A percentile compares a stretch with the other conserved stretches of the same genome.
These are phyloP conservation scores for Podila clonocystis DNA, from an alignment of 192 early-diverging fungal species.

Conservation along the genomic window DNA sequence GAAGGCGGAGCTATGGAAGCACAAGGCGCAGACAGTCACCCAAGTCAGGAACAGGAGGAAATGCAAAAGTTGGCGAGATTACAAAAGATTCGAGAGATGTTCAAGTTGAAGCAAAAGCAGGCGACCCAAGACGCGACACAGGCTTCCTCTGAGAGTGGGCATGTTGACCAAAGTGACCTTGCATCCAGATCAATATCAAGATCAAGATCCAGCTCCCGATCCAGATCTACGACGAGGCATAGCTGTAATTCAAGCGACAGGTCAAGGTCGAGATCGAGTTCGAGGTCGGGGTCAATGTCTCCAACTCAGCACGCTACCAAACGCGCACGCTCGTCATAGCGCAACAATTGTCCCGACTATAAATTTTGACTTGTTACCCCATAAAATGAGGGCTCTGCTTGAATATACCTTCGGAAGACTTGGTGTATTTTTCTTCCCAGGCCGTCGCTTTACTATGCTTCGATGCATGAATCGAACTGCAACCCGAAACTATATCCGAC, in stretches of 20 bases:
- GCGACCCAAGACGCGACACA: background rate
- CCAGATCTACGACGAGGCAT: conserved; percentile 1
- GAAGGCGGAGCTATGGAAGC: too few relatives aligned
- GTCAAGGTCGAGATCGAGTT: conserved; percentile 18
- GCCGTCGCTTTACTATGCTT: too few relatives aligned
- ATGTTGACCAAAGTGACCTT: background rate
- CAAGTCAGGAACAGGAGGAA: background rate
- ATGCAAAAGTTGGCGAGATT: conserved; percentile 32
- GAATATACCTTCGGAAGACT: background rate
- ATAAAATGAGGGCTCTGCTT: background rate
- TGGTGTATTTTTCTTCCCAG: background rate
- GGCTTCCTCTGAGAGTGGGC: background rate
- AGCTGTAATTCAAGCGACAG: conserved; percentile 8
- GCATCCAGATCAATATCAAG: conserved; percentile 7
- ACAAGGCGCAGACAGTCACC: too few relatives aligned
- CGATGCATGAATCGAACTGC: too few relatives aligned
- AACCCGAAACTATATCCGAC: too few relatives aligned
- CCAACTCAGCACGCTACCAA: too few relatives aligned
- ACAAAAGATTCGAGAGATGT: conserved; percentile 34
- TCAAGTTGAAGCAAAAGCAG: conserved; percentile 18
- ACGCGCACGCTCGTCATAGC: too few relatives aligned
- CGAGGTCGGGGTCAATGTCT: background rate
- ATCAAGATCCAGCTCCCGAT: background rate
- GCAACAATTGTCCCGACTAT: background rate
- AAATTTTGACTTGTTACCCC: background rate